These are phyloP conservation scores for Naganishia sp. DNA, from an alignment of 1,284 basidiomycete species.

Conservation along the genomic window DNA sequence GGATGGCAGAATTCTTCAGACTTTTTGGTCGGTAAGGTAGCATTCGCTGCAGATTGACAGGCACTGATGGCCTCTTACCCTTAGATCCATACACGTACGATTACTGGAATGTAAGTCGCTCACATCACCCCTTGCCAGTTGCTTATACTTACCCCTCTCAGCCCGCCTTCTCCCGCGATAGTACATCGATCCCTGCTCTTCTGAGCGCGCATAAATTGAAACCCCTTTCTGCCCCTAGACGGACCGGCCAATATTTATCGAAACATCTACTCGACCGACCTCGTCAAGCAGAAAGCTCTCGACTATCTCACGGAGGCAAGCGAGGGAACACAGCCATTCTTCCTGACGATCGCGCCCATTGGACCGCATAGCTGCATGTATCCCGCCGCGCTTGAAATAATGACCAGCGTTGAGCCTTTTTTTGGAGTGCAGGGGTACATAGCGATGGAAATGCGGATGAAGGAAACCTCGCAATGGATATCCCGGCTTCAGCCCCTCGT, in stretches of 20 bases:
- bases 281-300: constrained; percentile 40
- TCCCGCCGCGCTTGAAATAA: too few species aligned
- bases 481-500: constrained; percentile 36
- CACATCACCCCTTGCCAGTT: too few species aligned
- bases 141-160: not conserved
- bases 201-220: not conserved
- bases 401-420: constrained; percentile 34
- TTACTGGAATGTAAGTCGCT: constrained; percentile 38
- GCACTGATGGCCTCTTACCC: not conserved
- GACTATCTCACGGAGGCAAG: constrained; percentile 38
- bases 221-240: constrained; percentile 13
- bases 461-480: constrained; percentile 25
- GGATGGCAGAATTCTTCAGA: constrained; percentile 35
- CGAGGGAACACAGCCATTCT: constrained; percentile 40
- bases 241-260: constrained; percentile 37
- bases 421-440: constrained; percentile 34
- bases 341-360: constrained; percentile 37
- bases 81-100: constrained; percentile 46
- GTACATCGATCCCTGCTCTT: not conserved
- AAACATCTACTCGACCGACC: constrained; percentile 43
- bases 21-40: constrained; percentile 37
- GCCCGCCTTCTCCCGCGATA: constrained; percentile 37
- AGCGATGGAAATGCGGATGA: constrained; percentile 3
- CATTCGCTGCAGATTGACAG: not conserved
- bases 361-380: constrained; percentile 15